Conservation (phyloP, 176 grass and related monocot genomes). For the Eremochloa ophiuroides region DNA sequence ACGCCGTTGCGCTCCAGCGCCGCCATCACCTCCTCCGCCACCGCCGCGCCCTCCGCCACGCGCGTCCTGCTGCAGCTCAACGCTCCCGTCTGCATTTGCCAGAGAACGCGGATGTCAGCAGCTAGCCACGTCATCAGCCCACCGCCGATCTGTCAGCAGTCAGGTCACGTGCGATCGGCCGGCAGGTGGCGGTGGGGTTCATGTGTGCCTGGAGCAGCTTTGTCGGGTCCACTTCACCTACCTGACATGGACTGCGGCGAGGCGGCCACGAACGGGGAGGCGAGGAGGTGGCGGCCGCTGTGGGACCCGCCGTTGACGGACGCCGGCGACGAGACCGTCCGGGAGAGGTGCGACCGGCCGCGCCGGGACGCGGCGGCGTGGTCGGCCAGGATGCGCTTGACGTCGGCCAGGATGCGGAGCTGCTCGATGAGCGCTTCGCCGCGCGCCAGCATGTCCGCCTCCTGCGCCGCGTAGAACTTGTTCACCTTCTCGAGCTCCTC, state of each 20-base stretch:
- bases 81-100: conserved; percentile 29
- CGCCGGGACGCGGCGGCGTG: conserved; percentile 32
- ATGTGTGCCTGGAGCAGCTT: no score
- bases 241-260: conserved; percentile 75
- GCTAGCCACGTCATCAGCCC: no score
- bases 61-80: conserved; percentile 34
- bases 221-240: conserved; percentile 25
- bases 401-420: conserved; percentile 66
- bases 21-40: conserved; percentile 88
- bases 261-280: conserved; percentile 21
- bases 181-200: neutral
- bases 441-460: conserved; percentile 57
- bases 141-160: no score
- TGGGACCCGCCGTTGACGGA: conserved; percentile 4
- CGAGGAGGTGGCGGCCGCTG: conserved; percentile 35
- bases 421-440: conserved; percentile 63
- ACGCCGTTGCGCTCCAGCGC: conserved; percentile 88
- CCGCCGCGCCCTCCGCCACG: conserved; percentile 42
- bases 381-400: conserved; percentile 70
- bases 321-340: neutral
- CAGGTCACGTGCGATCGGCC: no score
- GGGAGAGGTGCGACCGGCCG: neutral
- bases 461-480: conserved; percentile 55
- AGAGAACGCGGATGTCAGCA: no score
- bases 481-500: conserved; percentile 87